A percentile compares a stretch with the other conserved stretches of the same genome.
Conservation (phyloP, 495 filamentous ascomycete species). For the Aspergillus indologenus region DNA sequence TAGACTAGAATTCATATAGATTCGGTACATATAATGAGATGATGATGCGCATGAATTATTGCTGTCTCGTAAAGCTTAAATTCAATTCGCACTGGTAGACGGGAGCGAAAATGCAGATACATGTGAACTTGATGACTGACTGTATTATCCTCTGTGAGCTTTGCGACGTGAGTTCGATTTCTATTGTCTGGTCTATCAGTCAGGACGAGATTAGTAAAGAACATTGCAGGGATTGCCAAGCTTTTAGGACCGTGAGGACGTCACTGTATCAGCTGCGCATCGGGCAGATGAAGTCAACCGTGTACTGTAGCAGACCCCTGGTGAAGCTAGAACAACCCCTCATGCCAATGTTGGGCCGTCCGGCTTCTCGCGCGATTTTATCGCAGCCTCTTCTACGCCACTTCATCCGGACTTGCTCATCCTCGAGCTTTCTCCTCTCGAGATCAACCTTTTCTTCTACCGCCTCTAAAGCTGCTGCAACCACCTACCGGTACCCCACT, state of each 20-base stretch:
- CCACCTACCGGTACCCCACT: neutral
- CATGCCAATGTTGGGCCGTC: neutral
- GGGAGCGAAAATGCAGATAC: no score
- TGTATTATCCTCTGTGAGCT: no score
- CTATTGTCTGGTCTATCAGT: neutral
- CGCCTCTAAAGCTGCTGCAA: neutral
- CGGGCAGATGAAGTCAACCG: neutral
- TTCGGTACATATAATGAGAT: neutral
- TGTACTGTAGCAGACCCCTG: neutral
- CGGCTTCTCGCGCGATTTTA: neutral
- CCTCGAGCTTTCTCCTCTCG: neutral
- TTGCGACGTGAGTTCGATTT: no score
- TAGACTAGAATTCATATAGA: neutral
- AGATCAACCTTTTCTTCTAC: neutral
- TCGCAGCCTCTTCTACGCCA: constrained; percentile 1
- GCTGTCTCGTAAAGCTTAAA: neutral
- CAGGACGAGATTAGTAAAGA: neutral
- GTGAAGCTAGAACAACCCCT: constrained; percentile 19
- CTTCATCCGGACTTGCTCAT: neutral
- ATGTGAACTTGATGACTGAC: no score
- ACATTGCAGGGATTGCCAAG: neutral
- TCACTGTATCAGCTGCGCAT: neutral
- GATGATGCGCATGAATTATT: neutral
- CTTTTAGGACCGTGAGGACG: neutral
- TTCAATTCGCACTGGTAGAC: neutral